Conservation (phyloP, 768 basidiomycete species). For the Kwoniella pini region DNA sequence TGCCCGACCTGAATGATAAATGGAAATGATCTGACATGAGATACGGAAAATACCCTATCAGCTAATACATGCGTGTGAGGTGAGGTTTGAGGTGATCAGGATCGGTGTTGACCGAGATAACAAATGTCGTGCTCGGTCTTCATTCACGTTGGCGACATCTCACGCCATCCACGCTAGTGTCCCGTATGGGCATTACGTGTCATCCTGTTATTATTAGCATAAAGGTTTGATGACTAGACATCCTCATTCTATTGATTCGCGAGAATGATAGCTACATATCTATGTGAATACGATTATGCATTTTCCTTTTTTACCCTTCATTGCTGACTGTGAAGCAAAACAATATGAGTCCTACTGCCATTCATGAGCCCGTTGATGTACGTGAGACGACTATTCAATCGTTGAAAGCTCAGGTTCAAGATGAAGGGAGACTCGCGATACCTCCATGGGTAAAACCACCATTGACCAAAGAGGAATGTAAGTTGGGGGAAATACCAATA, state of each 20-base stretch:
- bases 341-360: slow-evolving; percentile 25
- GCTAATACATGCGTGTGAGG: too few relatives aligned
- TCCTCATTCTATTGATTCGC: too few relatives aligned
- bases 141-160: slow-evolving; percentile 1
- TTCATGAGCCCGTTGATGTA: neutral
- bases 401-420: slow-evolving; percentile 1
- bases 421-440: neutral
- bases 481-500: neutral
- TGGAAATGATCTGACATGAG: too few relatives aligned
- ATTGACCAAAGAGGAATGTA: slow-evolving; percentile 20
- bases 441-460: slow-evolving; percentile 17
- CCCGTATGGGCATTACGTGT: too few relatives aligned
- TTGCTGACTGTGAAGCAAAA: neutral
- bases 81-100: too few relatives aligned
- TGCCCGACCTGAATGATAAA: too few relatives aligned
- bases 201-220: too few relatives aligned
- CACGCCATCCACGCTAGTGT: neutral
- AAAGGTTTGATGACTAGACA: too few relatives aligned
- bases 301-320: too few relatives aligned
- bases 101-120: slow-evolving; percentile 13
- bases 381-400: neutral
- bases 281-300: too few relatives aligned
- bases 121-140: neutral
- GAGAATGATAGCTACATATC: too few relatives aligned
- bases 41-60: too few relatives aligned